Base-by-base conservation (phyloP, 2,329 filamentous ascomycete species). In the Penicillium sp. region DNA sequence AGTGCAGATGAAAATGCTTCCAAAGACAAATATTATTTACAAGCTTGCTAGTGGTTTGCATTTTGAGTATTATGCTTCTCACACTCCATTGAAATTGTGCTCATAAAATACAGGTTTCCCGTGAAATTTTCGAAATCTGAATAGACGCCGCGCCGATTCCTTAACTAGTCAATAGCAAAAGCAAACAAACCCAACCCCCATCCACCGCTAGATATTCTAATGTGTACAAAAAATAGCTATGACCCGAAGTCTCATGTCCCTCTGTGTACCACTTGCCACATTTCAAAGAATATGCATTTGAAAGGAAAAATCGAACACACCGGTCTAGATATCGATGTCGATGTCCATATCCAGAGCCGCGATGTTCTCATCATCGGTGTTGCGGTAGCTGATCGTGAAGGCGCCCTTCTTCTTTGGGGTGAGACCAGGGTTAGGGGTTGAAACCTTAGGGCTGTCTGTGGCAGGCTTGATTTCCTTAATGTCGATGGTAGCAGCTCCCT, bases 291-390 rank as follows among this genome's bases (percentile, higher is more conserved):
- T 25, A 27, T 25, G 18, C 11, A 40, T 25, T 35, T 26, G 14
- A 14, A 41, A 49, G 18, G 18, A 15, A 25, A 18, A n/a, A 27
- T 3, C 14, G 18, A 12, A n/a, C 14, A 4, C 18, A 8, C 12
- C n/a, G 42, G 48, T 35, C 26, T 78, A 90, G 64, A 96, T 90
- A 63, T 96, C 92, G 66, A 96, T 87, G 65, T 97, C 93, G 70
- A 97, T 91, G 26, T 91, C 93, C 65, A 97, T 77, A 71, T 97
- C 94, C 78, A 97, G 79, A 25, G 86, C 83, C 1, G 89, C 92
- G 73, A 97, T 93, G 53, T 97, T 89, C 69, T 97, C 94, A 69
- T 97, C 94, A 59, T 96, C 92, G 79, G 89, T 88, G 54, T 92
- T 83, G 27, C 88, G 87, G 75, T 89, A 82, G 63, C 81, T 87